These are phyloP conservation scores for Cercospora beticola DNA, from an alignment of 2,329 filamentous ascomycete genomes.

Conservation along the genomic window DNA sequence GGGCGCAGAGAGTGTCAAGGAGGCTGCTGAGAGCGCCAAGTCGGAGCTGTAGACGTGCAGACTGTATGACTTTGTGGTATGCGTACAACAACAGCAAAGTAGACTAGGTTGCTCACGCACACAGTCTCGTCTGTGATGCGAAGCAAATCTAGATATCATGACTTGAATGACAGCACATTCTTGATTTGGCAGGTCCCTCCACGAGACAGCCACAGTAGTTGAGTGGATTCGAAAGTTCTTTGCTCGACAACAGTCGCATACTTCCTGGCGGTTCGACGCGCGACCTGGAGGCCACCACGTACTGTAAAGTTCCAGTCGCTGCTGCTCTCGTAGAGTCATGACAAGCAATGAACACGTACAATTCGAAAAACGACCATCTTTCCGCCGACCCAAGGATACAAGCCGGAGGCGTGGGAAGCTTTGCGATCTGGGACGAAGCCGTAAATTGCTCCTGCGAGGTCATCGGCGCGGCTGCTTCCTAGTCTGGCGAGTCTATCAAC, in stretches of 20 bases:
- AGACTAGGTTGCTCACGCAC: not conserved
- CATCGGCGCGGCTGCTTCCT: not conserved
- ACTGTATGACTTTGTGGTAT: not conserved
- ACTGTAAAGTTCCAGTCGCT: not conserved
- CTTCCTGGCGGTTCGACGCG: not conserved
- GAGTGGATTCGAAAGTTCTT: not conserved
- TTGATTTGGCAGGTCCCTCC: not conserved
- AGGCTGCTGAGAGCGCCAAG: slow-evolving; percentile 11
- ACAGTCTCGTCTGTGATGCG: not conserved
- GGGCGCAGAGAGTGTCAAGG: slow-evolving; percentile 10
- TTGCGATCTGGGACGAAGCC: not conserved
- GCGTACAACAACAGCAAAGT: not conserved
- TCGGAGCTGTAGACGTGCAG: slow-evolving; percentile 1
- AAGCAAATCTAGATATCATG: not conserved
- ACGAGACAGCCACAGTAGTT: not conserved
- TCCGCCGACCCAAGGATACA: not conserved
- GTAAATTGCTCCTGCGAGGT: not conserved
- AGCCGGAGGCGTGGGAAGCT: not conserved
- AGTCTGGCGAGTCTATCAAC: not conserved
- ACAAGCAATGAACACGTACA: no score
- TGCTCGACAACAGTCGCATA: not conserved
- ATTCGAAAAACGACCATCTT: no score
- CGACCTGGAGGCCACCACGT: not conserved
- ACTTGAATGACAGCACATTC: slow-evolving; percentile 1
- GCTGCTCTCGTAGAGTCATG: no score